Conservation (phyloP, 2,329 filamentous ascomycete genomes). For the Byssoonygena ceratinophila region DNA sequence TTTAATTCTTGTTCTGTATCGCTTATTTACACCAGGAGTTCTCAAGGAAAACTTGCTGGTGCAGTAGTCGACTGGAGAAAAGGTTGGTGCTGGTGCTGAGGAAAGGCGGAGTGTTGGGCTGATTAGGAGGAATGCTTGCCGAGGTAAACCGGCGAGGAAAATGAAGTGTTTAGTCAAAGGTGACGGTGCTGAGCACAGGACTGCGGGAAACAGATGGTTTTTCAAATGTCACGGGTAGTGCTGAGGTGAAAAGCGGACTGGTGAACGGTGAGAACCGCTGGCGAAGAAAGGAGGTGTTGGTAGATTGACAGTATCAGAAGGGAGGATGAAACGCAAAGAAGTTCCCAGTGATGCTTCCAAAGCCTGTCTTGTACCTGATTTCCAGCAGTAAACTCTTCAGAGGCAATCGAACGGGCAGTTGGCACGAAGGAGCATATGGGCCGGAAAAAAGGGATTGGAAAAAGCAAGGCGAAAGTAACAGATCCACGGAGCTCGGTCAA, state of each 20-base stretch:
- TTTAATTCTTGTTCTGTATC: constrained; percentile 42
- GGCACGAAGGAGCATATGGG: neutral
- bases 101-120: constrained; percentile 12
- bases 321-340: constrained; percentile 10
- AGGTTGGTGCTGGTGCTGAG: constrained; percentile 14
- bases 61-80: constrained; percentile 37
- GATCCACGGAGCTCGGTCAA: neutral
- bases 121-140: constrained; percentile 10
- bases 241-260: constrained; percentile 28
- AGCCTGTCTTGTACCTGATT: constrained; percentile 8
- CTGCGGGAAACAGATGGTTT: constrained; percentile 10
- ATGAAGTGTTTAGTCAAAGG: constrained; percentile 9
- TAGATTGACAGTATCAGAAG: constrained; percentile 22
- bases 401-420: neutral
- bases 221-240: constrained; percentile 20
- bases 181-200: constrained; percentile 6
- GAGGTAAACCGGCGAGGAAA: constrained; percentile 18
- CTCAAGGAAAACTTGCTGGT: constrained; percentile 91
- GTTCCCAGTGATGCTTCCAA: constrained; percentile 1
- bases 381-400: neutral
- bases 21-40: constrained; percentile 75
- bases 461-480: neutral
- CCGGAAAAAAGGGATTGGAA: neutral
- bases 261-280: constrained; percentile 21
- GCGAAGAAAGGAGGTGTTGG: constrained; percentile 13